phyloP scores from a whole-genome alignment of 306 rosid species.

The Prunus persica region DNA sequence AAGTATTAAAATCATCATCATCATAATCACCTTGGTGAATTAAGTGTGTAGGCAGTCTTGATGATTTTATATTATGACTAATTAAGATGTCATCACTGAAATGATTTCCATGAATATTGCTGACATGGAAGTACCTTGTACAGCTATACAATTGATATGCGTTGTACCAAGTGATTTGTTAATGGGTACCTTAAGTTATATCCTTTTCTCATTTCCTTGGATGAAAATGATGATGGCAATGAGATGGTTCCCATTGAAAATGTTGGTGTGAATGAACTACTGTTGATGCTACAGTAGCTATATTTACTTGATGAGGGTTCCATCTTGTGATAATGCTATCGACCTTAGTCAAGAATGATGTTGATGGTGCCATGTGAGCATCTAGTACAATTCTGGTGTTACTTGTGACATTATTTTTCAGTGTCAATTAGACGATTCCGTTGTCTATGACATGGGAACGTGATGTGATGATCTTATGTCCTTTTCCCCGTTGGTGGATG shows the following conservation, averaged over 20 bases:
- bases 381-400: constrained; percentile 25
- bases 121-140: constrained; percentile 2
- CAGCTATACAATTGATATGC: background rate
- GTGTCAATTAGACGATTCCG: constrained; percentile 16
- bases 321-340: constrained; percentile 11
- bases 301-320: constrained; percentile 3
- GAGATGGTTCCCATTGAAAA: background rate
- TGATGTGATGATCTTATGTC: constrained; percentile 18
- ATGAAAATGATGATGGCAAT: background rate
- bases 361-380: constrained; percentile 37
- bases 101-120: background rate
- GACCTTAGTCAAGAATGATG: constrained; percentile 23
- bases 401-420: constrained; percentile 17
- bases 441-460: background rate
- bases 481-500: background rate
- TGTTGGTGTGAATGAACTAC: background rate
- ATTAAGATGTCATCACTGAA: background rate
- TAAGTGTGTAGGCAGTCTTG: background rate
- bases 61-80: background rate
- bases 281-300: background rate
- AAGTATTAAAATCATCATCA: background rate
- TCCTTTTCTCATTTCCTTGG: background rate
- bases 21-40: background rate
- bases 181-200: background rate
- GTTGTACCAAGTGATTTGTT: background rate